phyloP scores from a whole-genome alignment of 805 yeast species.

The Saccharomycodes ludwigii region DNA sequence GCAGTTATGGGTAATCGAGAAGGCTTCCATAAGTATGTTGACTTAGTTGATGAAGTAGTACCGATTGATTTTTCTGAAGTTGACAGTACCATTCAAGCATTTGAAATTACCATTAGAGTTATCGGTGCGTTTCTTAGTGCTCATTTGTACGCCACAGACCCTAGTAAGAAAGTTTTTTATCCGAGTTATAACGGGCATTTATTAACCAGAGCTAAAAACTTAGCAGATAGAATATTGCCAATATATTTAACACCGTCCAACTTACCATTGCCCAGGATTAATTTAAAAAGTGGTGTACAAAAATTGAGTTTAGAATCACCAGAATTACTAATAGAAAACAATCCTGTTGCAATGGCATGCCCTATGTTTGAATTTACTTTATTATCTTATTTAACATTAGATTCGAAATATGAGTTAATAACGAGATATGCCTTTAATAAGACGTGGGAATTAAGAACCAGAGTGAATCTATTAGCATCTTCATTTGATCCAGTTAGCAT shows the following conservation, averaged over 20 bases:
- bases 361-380: conserved; percentile 73
- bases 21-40: conserved; percentile 36
- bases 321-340: conserved; percentile 47
- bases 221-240: conserved; percentile 58
- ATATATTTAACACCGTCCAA: conserved; percentile 56
- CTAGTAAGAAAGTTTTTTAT: conserved; percentile 26
- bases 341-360: conserved; percentile 80
- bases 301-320: conserved; percentile 29
- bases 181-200: conserved; percentile 21
- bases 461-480: conserved; percentile 63
- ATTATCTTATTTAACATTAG: conserved; percentile 63
- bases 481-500: conserved; percentile 50
- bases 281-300: conserved; percentile 42
- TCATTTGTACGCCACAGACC: conserved; percentile 56
- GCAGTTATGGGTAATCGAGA: conserved; percentile 57
- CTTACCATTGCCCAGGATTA: conserved; percentile 72
- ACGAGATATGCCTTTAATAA: conserved; percentile 52
- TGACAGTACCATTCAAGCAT: conserved; percentile 72
- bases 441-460: conserved; percentile 57
- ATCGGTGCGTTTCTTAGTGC: conserved; percentile 74
- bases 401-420: conserved; percentile 50
- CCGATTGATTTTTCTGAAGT: conserved; percentile 25
- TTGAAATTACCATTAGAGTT: conserved; percentile 73
- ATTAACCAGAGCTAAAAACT: conserved; percentile 56
- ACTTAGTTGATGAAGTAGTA: conserved; percentile 26